These are phyloP conservation scores for Helicostylum pulchrum DNA, from an alignment of 192 early-diverging fungal species.

Conservation along the genomic window DNA sequence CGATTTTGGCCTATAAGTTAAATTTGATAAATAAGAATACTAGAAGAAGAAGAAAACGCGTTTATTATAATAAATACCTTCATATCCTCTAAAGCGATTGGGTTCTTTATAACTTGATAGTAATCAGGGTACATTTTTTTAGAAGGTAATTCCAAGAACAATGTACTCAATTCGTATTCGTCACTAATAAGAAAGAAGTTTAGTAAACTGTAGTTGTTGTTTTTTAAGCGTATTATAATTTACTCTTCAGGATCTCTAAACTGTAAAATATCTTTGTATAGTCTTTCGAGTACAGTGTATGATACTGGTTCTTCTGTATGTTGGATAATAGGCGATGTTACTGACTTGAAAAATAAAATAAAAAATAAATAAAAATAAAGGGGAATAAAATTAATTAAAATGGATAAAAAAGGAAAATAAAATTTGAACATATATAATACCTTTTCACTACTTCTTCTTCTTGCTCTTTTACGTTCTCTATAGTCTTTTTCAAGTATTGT, in stretches of 20 bases:
- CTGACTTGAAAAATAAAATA: neutral
- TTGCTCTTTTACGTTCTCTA: conserved; percentile 25
- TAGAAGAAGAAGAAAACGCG: neutral
- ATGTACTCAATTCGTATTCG: conserved; percentile 31
- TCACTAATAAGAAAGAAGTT: conserved; percentile 10
- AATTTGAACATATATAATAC: neutral
- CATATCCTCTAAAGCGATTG: conserved; percentile 54
- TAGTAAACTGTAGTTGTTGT: neutral
- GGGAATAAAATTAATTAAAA: neutral
- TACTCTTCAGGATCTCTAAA: conserved; percentile 27
- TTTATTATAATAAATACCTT: conserved; percentile 23
- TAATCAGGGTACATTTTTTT: conserved; percentile 46
- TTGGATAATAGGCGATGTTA: neutral
- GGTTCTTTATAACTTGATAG: conserved; percentile 50
- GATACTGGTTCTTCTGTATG: neutral
- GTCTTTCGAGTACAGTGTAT: neutral
- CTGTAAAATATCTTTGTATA: conserved; percentile 15
- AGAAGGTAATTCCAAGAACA: conserved; percentile 41
- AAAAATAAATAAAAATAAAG: neutral
- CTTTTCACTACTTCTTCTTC: conserved; percentile 8
- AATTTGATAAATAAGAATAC: too few relatives aligned
- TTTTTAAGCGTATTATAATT: neutral
- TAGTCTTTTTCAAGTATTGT: conserved; percentile 19
- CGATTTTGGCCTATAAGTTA: conserved; percentile 23
- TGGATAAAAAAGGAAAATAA: neutral